Percentiles rank a stretch among this genome's conserved stretches.
These are phyloP conservation scores for Malus orientalis DNA, from an alignment of 306 rosid genomes.

Conservation along the genomic window DNA sequence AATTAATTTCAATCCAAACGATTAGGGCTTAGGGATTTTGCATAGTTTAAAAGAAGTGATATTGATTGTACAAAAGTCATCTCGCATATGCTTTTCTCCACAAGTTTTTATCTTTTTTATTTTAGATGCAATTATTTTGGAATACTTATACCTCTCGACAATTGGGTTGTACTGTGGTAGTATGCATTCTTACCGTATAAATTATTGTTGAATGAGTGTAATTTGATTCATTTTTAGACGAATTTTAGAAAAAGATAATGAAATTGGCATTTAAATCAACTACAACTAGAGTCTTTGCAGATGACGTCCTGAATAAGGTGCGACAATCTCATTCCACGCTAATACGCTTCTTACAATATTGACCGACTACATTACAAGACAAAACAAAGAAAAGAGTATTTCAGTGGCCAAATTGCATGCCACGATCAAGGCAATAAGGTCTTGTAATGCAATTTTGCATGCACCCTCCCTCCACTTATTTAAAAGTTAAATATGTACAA, in stretches of 20 bases:
- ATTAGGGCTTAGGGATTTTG: too few species aligned
- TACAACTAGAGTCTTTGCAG: too few species aligned
- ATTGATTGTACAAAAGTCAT: not conserved
- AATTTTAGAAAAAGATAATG: too few species aligned
- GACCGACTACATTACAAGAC: not conserved
- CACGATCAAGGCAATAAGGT: not conserved
- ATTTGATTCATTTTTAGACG: too few species aligned
- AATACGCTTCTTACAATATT: not conserved
- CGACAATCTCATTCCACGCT: too few species aligned
- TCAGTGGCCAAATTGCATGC: not conserved
- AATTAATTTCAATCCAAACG: too few species aligned
- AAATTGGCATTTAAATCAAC: too few species aligned
- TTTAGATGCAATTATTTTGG: not conserved
- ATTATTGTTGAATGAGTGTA: too few species aligned
- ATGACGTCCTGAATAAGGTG: fast-evolving
- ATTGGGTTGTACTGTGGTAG: not conserved
- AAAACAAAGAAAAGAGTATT: not conserved
- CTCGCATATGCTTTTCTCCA: not conserved
- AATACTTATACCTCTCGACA: not conserved
- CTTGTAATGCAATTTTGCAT: too few species aligned
- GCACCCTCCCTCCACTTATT: too few species aligned
- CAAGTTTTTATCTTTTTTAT: not conserved
- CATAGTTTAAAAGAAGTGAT: not conserved
- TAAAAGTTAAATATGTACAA: too few species aligned
- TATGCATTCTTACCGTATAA: too few species aligned